These are phyloP conservation scores for Noccaea bulbosa DNA, from an alignment of 345 rosid species.

Conservation along the genomic window DNA sequence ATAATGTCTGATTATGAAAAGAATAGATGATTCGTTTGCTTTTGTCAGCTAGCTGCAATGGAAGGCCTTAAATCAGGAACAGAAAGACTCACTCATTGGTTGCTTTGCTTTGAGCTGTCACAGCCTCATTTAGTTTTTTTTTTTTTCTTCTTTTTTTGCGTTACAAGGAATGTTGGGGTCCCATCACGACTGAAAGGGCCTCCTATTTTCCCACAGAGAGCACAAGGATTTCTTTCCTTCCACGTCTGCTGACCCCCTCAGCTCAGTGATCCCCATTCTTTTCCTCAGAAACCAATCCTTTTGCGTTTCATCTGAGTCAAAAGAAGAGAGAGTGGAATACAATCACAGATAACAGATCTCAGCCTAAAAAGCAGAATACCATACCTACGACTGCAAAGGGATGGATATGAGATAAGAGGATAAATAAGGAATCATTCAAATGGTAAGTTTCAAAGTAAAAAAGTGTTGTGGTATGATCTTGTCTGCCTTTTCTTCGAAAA, in stretches of 20 bases:
- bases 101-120: conserved; percentile 50
- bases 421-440: conserved; percentile 47
- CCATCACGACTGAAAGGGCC: conserved; percentile 50
- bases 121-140: conserved; percentile 33
- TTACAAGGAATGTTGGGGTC: conserved; percentile 48
- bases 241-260: conserved; percentile 51
- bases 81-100: conserved; percentile 43
- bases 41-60: conserved; percentile 42
- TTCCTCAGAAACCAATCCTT: conserved; percentile 44
- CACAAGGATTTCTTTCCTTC: conserved; percentile 42
- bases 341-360: conserved; percentile 26
- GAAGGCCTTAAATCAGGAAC: conserved; percentile 44
- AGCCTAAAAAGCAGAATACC: conserved; percentile 41
- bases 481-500: conserved; percentile 56
- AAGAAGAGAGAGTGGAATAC: conserved; percentile 43
- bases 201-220: conserved; percentile 46
- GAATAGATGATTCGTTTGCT: conserved; percentile 26
- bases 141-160: neutral
- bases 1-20: conserved; percentile 29
- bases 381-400: conserved; percentile 46
- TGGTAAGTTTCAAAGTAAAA: conserved; percentile 42
- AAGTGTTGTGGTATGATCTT: conserved; percentile 44
- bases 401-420: conserved; percentile 45
- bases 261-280: conserved; percentile 45
- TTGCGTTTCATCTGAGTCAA: conserved; percentile 56